Percentiles rank a stretch among this genome's conserved stretches.
These are phyloP conservation scores for Bryopsis sp. DNA, from an alignment of 139 green algal species.

Conservation along the genomic window DNA sequence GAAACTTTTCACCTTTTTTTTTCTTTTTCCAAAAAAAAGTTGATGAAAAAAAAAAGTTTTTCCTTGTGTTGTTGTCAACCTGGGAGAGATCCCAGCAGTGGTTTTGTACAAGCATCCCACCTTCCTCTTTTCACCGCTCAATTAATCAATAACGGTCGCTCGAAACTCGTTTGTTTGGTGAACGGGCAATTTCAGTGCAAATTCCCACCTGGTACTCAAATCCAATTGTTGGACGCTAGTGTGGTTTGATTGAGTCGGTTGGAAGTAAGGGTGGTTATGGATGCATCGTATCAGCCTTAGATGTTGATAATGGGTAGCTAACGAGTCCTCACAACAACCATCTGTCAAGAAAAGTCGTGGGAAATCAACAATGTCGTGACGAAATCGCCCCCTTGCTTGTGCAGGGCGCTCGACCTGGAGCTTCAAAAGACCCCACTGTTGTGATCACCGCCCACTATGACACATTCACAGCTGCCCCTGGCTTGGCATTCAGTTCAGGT, in stretches of 20 bases:
- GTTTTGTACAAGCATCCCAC: too few species aligned
- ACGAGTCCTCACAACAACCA: background rate
- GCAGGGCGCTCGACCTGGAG: background rate
- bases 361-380: too few species aligned
- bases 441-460: constrained; percentile 19
- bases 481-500: background rate
- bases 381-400: too few species aligned
- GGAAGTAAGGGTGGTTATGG: background rate
- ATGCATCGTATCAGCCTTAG: background rate
- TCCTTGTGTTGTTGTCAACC: background rate
- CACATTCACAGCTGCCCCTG: constrained; percentile 11
- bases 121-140: too few species aligned
- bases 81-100: too few species aligned
- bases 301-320: background rate
- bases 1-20: background rate
- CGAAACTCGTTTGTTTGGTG: too few species aligned
- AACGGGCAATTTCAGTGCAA: too few species aligned
- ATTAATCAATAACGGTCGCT: too few species aligned
- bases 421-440: constrained; percentile 3
- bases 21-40: background rate
- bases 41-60: too few species aligned
- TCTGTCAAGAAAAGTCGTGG: background rate
- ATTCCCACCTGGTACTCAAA: too few species aligned
- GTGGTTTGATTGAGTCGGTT: background rate
- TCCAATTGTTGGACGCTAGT: too few species aligned